A percentile compares a stretch with the other conserved stretches of the same genome.
Conservation (phyloP, 495 filamentous ascomycete genomes). For the Amorphotheca resinae region DNA sequence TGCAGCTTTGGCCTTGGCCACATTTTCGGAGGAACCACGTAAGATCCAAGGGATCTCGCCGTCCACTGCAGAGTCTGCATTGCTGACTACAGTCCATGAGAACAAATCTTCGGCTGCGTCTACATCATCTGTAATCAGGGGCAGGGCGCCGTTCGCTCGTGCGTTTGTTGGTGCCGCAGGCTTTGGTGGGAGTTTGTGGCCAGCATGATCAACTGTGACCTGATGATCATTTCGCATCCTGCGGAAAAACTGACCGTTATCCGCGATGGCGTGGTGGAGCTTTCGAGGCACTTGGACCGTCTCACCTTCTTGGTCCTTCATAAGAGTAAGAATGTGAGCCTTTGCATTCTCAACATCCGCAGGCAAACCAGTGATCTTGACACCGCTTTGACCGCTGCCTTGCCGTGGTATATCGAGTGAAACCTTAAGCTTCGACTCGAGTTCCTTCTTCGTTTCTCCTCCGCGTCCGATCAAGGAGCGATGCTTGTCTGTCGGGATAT, state of each 20-base stretch:
- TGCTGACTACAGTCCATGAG: conserved; percentile 69
- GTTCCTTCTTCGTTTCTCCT: conserved; percentile 66
- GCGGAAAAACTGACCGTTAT: conserved; percentile 89
- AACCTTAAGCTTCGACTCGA: conserved; percentile 86
- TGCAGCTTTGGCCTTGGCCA: conserved; percentile 62
- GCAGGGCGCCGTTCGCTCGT: conserved; percentile 48
- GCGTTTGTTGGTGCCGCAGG: conserved; percentile 33
- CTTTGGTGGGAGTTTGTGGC: conserved; percentile 59
- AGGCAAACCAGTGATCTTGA: conserved; percentile 74
- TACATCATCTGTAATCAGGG: conserved; percentile 80
- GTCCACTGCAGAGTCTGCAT: conserved; percentile 36
- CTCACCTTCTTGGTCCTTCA: conserved; percentile 82
- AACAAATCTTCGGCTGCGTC: conserved; percentile 46
- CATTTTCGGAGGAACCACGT: conserved; percentile 58
- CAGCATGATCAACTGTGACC: conserved; percentile 82
- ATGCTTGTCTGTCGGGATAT: conserved; percentile 80
- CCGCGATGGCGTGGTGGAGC: conserved; percentile 71
- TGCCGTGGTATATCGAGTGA: conserved; percentile 79
- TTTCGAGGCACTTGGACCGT: conserved; percentile 67
- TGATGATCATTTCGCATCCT: conserved; percentile 66
- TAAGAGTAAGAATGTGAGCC: conserved; percentile 60
- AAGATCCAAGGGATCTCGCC: conserved; percentile 88
- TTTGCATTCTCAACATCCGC: conserved; percentile 73
- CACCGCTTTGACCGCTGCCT: conserved; percentile 52
- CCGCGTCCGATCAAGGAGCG: conserved; percentile 83